Evolutionary conservation across 2,329 filamentous ascomycete genomes (phyloP).

Genomic region (Septoria linicola): DNA sequence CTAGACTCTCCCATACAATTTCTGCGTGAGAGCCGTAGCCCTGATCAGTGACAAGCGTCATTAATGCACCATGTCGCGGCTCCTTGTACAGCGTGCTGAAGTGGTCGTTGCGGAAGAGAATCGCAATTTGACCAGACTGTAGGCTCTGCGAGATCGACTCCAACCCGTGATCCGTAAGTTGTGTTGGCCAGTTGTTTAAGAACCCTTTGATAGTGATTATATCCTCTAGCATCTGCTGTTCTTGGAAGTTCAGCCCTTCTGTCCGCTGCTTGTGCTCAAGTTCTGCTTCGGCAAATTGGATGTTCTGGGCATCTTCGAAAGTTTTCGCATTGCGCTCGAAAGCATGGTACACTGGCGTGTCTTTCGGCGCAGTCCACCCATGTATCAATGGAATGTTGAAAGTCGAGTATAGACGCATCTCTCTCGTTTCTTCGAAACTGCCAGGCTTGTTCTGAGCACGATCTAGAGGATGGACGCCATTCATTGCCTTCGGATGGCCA

Average conservation of each 20-base stretch:
- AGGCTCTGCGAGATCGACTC: conserved; percentile 70
- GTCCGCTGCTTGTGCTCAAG: conserved; percentile 73
- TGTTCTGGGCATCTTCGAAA: conserved; percentile 87
- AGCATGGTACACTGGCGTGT: conserved; percentile 66
- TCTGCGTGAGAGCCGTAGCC: conserved; percentile 86
- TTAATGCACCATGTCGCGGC: conserved; percentile 69
- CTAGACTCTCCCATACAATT: conserved; percentile 92
- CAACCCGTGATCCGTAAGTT: conserved; percentile 80
- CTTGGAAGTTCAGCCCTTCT: conserved; percentile 64
- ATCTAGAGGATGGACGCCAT: conserved; percentile 39
- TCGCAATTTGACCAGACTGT: conserved; percentile 75
- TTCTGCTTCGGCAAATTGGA: conserved; percentile 86
- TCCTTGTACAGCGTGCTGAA: conserved; percentile 94
- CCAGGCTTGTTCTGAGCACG: conserved; percentile 57
- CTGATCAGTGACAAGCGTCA: conserved; percentile 87
- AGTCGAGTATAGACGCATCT: conserved; percentile 87
- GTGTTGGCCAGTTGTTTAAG: conserved; percentile 75
- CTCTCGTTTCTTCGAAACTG: conserved; percentile 79
- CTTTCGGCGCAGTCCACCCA: conserved; percentile 78
- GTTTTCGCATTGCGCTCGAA: conserved; percentile 74
- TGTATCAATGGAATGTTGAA: conserved; percentile 89
- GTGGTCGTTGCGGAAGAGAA: conserved; percentile 95
- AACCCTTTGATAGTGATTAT: conserved; percentile 82
- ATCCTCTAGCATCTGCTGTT: conserved; percentile 79
- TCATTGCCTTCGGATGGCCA: conserved; percentile 35